Percentiles rank a stretch among this genome's conserved stretches.
These are phyloP conservation scores for Sporisorium sorghi DNA, from an alignment of 1,284 basidiomycete species.

Conservation along the genomic window DNA sequence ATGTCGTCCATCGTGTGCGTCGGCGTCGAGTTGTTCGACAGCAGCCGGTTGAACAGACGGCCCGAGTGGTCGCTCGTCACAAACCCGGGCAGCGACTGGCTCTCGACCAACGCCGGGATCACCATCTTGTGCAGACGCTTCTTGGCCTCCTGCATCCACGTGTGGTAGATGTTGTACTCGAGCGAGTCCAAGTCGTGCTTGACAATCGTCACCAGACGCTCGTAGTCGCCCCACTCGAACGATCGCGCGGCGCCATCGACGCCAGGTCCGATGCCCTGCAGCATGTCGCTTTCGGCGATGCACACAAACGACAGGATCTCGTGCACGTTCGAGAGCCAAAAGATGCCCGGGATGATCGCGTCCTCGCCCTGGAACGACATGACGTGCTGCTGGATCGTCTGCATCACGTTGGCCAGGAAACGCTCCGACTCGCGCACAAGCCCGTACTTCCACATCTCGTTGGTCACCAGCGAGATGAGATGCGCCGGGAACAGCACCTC, in stretches of 20 bases:
- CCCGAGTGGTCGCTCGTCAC: slow-evolving; percentile 94
- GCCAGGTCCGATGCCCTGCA: slow-evolving; percentile 96
- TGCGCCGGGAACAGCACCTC: slow-evolving; percentile 99
- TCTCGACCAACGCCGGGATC: slow-evolving; percentile 96
- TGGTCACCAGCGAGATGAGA: slow-evolving; percentile 94
- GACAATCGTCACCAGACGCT: slow-evolving; percentile 93
- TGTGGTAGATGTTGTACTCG: slow-evolving; percentile 99
- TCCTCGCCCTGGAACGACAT: slow-evolving; percentile 95
- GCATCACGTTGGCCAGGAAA: slow-evolving; percentile 99
- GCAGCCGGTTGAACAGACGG: slow-evolving; percentile 90
- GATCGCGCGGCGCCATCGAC: slow-evolving; percentile 86
- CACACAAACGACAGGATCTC: slow-evolving; percentile 99
- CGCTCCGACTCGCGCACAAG: slow-evolving; percentile 96
- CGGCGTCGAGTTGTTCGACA: slow-evolving; percentile 81
- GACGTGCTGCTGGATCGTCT: slow-evolving; percentile 94
- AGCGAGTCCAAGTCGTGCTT: slow-evolving; percentile 98
- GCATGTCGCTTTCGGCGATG: slow-evolving; percentile 96
- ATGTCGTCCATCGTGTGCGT: slow-evolving; percentile 99
- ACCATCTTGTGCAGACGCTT: slow-evolving; percentile 97
- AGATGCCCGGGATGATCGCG: slow-evolving; percentile 93
- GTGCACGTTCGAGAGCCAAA: slow-evolving; percentile 99
- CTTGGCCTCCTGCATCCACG: slow-evolving; percentile 99
- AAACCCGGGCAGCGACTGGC: slow-evolving; percentile 96
- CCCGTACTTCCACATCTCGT: slow-evolving; percentile 99
- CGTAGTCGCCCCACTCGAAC: slow-evolving; percentile 97